These are phyloP conservation scores for Malbranchea zuffiana DNA, from an alignment of 2,329 filamentous ascomycete species.

Conservation along the genomic window DNA sequence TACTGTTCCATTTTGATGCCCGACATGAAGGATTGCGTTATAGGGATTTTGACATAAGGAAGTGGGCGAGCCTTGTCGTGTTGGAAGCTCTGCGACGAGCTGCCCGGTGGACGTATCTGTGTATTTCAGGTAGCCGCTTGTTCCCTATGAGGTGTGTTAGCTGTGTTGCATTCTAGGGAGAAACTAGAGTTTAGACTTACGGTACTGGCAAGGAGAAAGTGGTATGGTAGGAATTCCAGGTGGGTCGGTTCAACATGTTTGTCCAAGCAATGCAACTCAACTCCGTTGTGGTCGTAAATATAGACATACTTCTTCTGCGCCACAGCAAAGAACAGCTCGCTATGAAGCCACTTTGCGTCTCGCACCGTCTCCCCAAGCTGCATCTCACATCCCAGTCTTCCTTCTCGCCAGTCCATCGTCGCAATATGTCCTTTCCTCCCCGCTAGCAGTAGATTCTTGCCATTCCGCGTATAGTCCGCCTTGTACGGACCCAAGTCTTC, in stretches of 20 bases:
- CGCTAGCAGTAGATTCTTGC: conserved; percentile 70
- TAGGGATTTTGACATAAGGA: conserved; percentile 79
- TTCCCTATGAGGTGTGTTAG: conserved; percentile 51
- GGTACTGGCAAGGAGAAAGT: conserved; percentile 82
- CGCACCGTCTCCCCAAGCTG: conserved; percentile 84
- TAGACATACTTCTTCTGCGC: conserved; percentile 95
- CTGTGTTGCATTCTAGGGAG: conserved; percentile 5
- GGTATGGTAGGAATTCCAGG: conserved; percentile 93
- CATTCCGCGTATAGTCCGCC: conserved; percentile 82
- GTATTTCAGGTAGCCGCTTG: conserved; percentile 74
- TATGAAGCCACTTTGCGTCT: conserved; percentile 85
- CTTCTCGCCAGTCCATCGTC: conserved; percentile 90
- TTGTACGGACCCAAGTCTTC: conserved; percentile 75
- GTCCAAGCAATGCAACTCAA: conserved; percentile 82
- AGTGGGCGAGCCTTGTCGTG: conserved; percentile 71
- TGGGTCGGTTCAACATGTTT: conserved; percentile 85
- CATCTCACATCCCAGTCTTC: conserved; percentile 81
- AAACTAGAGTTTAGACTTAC: conserved; percentile 41
- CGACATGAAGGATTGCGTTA: conserved; percentile 84
- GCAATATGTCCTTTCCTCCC: conserved; percentile 91
- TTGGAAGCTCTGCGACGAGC: conserved; percentile 73
- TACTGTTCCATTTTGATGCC: conserved; percentile 90
- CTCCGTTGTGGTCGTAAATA: conserved; percentile 84
- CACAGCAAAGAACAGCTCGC: conserved; percentile 84
- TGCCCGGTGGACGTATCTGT: conserved; percentile 92